phyloP scores from a whole-genome alignment of 352 stramenopile species.

The Phytophthora vignae region DNA sequence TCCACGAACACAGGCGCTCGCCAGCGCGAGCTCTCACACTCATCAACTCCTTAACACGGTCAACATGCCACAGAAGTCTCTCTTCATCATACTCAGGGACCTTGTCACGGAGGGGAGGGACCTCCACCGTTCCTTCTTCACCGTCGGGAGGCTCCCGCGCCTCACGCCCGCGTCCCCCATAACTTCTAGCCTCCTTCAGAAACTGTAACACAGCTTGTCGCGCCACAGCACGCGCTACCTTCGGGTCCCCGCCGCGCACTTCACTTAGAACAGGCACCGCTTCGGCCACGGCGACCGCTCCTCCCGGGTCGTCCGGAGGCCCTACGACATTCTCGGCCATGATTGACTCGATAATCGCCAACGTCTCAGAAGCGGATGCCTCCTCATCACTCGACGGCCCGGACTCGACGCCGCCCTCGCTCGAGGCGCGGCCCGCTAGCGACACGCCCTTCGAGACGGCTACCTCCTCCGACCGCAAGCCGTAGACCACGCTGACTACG shows the following conservation, averaged over 20 bases:
- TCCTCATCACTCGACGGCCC: neutral
- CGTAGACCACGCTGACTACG: neutral
- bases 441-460: too few relatives aligned
- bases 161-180: neutral
- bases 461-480: neutral
- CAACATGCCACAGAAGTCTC: too few relatives aligned
- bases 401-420: neutral
- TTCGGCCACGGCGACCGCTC: neutral
- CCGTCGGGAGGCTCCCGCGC: neutral
- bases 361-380: neutral
- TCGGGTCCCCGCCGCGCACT: neutral
- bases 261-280: neutral
- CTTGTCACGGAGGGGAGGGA: slow-evolving; percentile 1
- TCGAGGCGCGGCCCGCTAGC: neutral
- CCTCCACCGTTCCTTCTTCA: neutral
- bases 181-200: neutral
- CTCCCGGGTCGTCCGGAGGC: neutral
- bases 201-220: neutral
- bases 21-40: too few relatives aligned
- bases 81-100: too few relatives aligned
- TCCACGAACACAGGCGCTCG: too few relatives aligned
- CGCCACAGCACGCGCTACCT: neutral
- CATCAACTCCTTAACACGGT: neutral
- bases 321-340: neutral
- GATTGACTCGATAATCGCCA: neutral